These are phyloP conservation scores for Syncephalis fuscata DNA, from an alignment of 371 early-diverging fungal species.

Conservation along the genomic window DNA sequence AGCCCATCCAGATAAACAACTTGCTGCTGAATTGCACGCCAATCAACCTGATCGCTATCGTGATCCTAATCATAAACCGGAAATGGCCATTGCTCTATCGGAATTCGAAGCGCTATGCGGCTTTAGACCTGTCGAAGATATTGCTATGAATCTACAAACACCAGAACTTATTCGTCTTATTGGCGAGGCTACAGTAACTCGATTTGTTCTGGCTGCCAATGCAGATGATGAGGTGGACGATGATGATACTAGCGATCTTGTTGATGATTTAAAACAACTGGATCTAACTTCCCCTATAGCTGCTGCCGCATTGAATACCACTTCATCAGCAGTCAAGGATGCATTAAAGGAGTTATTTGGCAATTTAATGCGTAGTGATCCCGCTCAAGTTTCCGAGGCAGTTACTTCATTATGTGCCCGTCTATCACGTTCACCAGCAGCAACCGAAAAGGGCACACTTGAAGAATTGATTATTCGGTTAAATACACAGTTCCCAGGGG, in stretches of 20 bases:
- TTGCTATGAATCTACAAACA: slow-evolving; percentile 31
- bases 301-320: no score
- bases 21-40: slow-evolving; percentile 56
- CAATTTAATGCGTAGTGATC: slow-evolving; percentile 33
- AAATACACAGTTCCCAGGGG: slow-evolving; percentile 75
- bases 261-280: slow-evolving; percentile 9
- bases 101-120: slow-evolving; percentile 90
- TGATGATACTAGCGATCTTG: slow-evolving; percentile 1
- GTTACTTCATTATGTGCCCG: slow-evolving; percentile 2
- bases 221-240: no score
- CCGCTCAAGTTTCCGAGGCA: background rate
- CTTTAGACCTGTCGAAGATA: slow-evolving; percentile 79
- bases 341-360: slow-evolving; percentile 29
- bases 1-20: slow-evolving; percentile 88
- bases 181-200: slow-evolving; percentile 19
- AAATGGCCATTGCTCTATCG: slow-evolving; percentile 94
- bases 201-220: background rate
- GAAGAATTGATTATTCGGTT: slow-evolving; percentile 49
- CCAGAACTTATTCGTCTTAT: slow-evolving; percentile 62
- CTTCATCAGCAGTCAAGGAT: slow-evolving; percentile 14
- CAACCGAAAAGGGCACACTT: slow-evolving; percentile 8
- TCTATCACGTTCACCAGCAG: slow-evolving; percentile 1
- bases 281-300: no score
- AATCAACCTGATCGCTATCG: slow-evolving; percentile 71
- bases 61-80: slow-evolving; percentile 90